Evolutionary conservation across 495 filamentous ascomycete species (phyloP), one percentile per base, ranked within the genome.

Genomic region (Podospora pseudocomata): DNA sequence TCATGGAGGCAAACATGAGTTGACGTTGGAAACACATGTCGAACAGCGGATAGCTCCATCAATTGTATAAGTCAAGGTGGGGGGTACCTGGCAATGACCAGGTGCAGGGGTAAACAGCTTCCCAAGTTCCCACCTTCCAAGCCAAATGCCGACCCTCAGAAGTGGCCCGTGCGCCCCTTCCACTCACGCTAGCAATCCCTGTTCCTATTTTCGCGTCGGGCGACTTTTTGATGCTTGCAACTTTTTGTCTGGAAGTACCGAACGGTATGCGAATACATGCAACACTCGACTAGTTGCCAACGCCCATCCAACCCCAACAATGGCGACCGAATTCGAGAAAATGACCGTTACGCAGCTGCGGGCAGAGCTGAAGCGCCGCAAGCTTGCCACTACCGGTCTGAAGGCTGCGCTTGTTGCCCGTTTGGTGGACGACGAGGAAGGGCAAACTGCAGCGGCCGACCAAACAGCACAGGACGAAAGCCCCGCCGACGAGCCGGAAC

Each of bases 261-360:
- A 20, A 5, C 56, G 13, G n/a, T 20, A 27, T 58, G n/a, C 18
- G 56, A 16, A 5, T 20, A 58, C 18, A 4, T 9, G 20, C 6
- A 9, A 20, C 5, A n/a, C n/a, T 27, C 56, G 18, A 58, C 18
- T 58, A 58, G 19, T 58, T 58, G 4, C 23, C 59, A 61, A 64
- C 28, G 4, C 53, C 32, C n/a, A 53, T 1, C 30, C 30, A n/a
- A 19, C 26, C 67, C 66, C 64, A 76, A 64, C 4, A 59, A 84
- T 82, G 79, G 84, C 86, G 79, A 81, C 82, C 28, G 84, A 89
- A 71, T 88, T 82, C 75, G 82, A 77, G 60, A 84, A 80, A 64
- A 75, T 88, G 62, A 90, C 85, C 71, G 87, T 90, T 39, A 77
- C 84, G 13, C 86, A 89, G 70, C 79, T 90, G 18, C 84, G 83